Base-by-base conservation (phyloP, 2,329 filamentous ascomycete genomes). In the Sporothrix protearum region DNA sequence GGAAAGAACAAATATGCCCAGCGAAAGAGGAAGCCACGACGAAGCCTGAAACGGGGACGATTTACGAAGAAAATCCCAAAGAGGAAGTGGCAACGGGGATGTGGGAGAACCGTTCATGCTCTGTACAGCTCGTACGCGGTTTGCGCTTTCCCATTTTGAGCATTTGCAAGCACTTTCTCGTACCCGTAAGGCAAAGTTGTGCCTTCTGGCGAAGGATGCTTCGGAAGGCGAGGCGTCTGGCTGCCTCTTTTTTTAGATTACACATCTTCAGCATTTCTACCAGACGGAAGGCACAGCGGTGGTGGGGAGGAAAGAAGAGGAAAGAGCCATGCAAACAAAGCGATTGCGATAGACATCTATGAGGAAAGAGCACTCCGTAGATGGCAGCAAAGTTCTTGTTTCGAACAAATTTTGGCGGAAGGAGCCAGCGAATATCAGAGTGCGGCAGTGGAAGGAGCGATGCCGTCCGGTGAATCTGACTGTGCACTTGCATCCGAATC, bases 361-460 rank as follows among this genome's bases (percentile, higher is more conserved):
- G 28, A 47, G 53, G 53, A 57, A 33, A 57, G 53, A 33, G 28
- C 53, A n/a, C n/a, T n/a, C n/a, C n/a, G n/a, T n/a, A 33, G 28
- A 33, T n/a, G 28, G 53, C 7, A n/a, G 28, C 22, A 19, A n/a
- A 47, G 42, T 47, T 16, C 14, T 16, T 16, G 42, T 19, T 14
- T 12, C 2, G 42, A 3, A 3, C 19, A 12, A 42, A 2, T 33
- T 61, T 33, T 53, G n/a, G 33, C 8, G 33, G 57, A 63, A 63
- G 57, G 57, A 42, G 57, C 57, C 30, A 12, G 33, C 30, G 3
- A 61, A 61, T 61, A 39, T 39, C 22, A 33, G 30, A 61, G 33
- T 39, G 57, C 39, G 57, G 57, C 30, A 61, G 30, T 61, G 57
- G 57, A 61, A 61, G 57, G 57, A 61, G 57, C 57, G 57, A 61